Evolutionary conservation across 2,329 filamentous ascomycete species (phyloP), one percentile per base, ranked within the genome.

Genomic region (Colletotrichum trifolii): DNA sequence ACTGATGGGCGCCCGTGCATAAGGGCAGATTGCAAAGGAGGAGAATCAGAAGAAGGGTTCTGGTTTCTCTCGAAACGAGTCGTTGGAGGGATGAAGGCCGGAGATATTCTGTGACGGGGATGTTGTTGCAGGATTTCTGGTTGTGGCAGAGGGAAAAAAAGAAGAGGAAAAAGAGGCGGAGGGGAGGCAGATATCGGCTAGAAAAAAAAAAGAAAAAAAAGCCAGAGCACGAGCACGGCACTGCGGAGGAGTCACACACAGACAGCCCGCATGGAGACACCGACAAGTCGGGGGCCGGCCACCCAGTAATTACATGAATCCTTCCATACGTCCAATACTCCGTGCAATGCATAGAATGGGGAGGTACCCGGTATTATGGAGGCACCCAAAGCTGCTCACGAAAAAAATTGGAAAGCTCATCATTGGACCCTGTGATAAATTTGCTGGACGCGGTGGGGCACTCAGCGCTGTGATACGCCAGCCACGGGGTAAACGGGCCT

Each of bases 1-100:
- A 90, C 87, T 81, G 91, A 93, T 82, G 87, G 85, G 87, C 90
- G 89, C 85, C 90, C 90, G 90, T 89, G 91, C 91, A 94, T 94
- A 91, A 90, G 89, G 85, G 89, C 90, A 84, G 85, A 80, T 85
- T 73, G 69, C 73, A 74, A 64, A 71, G 71, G 25, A 25, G 73
- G 69, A 77, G 72, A 73, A 71, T 64, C 69, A 69, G 68, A 67
- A 67, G 67, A 61, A 68, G 66, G 68, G 65, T 62, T 53, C 58
- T 62, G 67, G 48, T 54, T 49, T 46, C 57, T 45, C 63, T 65
- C 50, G 52, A 54, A 35, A 66, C 65, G 61, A 69, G 68, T 58
- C 52, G 64, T 60, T 47, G 46, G 25, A 25, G 25, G 25, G 25
- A 25, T 25, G 25, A 25, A 25, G 52, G 15, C 10, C 49, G 55